Percentiles rank a stretch among this genome's conserved stretches.
These are phyloP conservation scores for Clavariopsis aquatica DNA, from an alignment of 495 filamentous ascomycete species.

Conservation along the genomic window DNA sequence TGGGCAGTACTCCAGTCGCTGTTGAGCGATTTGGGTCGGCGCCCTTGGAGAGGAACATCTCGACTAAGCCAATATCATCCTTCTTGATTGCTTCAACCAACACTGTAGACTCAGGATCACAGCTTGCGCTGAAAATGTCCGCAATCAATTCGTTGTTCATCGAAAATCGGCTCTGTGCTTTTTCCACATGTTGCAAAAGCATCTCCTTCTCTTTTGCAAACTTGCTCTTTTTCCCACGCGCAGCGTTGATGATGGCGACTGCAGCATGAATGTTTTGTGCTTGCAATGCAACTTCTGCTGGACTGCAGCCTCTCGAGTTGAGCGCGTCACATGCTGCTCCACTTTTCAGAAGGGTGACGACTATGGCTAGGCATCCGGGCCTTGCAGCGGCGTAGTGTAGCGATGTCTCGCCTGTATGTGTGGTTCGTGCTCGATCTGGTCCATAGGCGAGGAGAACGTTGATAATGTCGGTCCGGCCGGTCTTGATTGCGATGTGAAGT, in stretches of 20 bases:
- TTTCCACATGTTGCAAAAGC: constrained; percentile 32
- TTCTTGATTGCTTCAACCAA: constrained; percentile 32
- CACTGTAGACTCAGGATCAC: constrained; percentile 31
- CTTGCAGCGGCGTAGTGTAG: constrained; percentile 30
- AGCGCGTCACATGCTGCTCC: constrained; percentile 19
- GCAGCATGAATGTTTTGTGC: constrained; percentile 25
- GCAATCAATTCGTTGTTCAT: constrained; percentile 32
- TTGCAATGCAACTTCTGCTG: constrained; percentile 29
- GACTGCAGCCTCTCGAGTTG: constrained; percentile 11
- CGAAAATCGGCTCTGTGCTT: constrained; percentile 31
- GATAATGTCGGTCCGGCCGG: constrained; percentile 19
- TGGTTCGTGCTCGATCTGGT: constrained; percentile 21
- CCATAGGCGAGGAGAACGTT: constrained; percentile 18
- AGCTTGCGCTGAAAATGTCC: constrained; percentile 28
- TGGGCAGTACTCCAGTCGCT: constrained; percentile 14
- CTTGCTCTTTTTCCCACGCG: constrained; percentile 25
- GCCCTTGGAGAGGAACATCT: constrained; percentile 30
- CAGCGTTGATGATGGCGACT: constrained; percentile 30
- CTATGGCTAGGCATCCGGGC: constrained; percentile 20
- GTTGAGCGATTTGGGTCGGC: constrained; percentile 30
- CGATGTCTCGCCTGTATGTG: constrained; percentile 23
- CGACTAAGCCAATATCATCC: constrained; percentile 17
- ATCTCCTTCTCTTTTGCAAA: constrained; percentile 33
- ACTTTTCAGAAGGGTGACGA: constrained; percentile 17
- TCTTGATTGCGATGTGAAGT: constrained; percentile 30